Percentiles rank a stretch among this genome's conserved stretches.
These are phyloP conservation scores for Didymella sp. DNA, from an alignment of 2,329 filamentous ascomycete species.

Conservation along the genomic window DNA sequence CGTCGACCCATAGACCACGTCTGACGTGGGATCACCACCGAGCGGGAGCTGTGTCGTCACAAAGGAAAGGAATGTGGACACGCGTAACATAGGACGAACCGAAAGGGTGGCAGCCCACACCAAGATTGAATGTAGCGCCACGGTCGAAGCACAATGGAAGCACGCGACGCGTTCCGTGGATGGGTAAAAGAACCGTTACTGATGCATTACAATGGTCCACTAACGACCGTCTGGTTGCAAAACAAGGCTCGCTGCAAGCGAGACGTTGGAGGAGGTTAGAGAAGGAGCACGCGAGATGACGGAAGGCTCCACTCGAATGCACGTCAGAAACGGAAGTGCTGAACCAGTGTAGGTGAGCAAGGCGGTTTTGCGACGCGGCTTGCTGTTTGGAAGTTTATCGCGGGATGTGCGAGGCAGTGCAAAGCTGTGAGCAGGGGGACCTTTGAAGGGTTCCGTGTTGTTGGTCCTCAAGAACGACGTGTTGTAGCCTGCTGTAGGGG, in stretches of 20 bases:
- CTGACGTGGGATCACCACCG: conserved; percentile 13
- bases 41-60: conserved; percentile 12
- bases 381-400: background rate
- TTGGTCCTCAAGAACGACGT: background rate
- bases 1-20: conserved; percentile 10
- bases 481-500: background rate
- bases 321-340: conserved; percentile 5
- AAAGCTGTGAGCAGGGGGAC: background rate
- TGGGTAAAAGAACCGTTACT: background rate
- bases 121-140: background rate
- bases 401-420: background rate
- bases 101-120: background rate
- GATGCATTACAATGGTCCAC: background rate
- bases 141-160: background rate
- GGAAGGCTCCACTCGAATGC: background rate
- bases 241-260: background rate
- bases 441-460: background rate
- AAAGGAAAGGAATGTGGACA: background rate
- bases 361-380: background rate
- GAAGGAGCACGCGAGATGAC: conserved; percentile 3
- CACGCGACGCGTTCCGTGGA: background rate
- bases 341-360: background rate
- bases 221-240: background rate
- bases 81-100: background rate
- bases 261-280: background rate